phyloP scores from a whole-genome alignment of 2,329 filamentous ascomycete genomes.

The Ceratocystis lukuohia region DNA sequence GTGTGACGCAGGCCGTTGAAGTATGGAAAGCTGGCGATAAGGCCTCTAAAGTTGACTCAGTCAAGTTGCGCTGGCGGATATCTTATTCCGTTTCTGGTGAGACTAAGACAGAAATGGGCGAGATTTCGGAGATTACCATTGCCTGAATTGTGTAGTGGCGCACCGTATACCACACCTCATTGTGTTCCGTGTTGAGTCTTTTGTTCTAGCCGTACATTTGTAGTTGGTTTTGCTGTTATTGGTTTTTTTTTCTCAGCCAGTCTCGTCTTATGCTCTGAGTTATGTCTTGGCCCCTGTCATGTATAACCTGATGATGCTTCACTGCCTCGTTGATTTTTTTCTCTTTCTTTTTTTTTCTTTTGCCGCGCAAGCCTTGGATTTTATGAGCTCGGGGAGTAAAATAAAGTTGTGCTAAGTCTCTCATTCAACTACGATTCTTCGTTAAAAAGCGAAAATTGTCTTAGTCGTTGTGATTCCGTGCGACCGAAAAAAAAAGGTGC shows the following conservation, averaged over 20 bases:
- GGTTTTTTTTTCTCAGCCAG: slow-evolving; percentile 1
- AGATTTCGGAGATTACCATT: slow-evolving; percentile 67
- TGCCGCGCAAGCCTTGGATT: background rate
- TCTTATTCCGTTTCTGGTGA: slow-evolving; percentile 59
- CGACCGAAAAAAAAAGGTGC: background rate
- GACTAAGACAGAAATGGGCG: slow-evolving; percentile 65
- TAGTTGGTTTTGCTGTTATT: background rate
- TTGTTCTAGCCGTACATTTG: slow-evolving; percentile 2
- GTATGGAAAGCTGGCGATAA: slow-evolving; percentile 59
- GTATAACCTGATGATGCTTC: background rate
- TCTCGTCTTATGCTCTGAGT: background rate
- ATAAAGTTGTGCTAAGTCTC: background rate
- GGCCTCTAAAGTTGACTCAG: slow-evolving; percentile 54
- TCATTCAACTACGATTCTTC: background rate
- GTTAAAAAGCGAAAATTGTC: slow-evolving; percentile 7
- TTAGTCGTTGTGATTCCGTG: background rate
- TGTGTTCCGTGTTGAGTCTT: background rate
- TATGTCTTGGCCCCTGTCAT: background rate
- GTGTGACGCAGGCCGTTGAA: slow-evolving; percentile 69
- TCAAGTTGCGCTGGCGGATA: slow-evolving; percentile 83
- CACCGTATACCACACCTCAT: background rate
- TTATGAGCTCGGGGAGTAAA: background rate
- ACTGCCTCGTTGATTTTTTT: background rate
- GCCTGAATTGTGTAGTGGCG: slow-evolving; percentile 32
- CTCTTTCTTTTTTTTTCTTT: background rate